Evolutionary conservation across 208 protist species (phyloP), one percentile per base, ranked within the genome.

Genomic region (Acanthamoeba triangularis): DNA sequence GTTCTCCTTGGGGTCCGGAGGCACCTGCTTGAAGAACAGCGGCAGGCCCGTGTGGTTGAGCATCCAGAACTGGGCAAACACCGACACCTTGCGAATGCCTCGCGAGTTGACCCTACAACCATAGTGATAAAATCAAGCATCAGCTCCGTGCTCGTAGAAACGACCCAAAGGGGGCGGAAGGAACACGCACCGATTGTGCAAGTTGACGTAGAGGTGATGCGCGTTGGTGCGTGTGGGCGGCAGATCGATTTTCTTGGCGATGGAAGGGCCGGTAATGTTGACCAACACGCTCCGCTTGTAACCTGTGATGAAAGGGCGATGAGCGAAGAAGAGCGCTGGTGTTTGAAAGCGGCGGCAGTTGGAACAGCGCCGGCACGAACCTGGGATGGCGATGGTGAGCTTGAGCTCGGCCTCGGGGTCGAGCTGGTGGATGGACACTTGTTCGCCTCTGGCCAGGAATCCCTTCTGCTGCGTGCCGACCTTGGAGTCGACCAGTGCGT

Each of bases 11-110:
- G 90, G 35, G n/a, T 74, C 65, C 16, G n/a, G 47, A 44, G 90
- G 90, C 28, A 82, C 47, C 30, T 94, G 90, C 49, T 82, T 74
- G 54, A 49, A 95, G 37, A 49, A 82, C 52, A 95, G 76, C 54
- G 92, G 92, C 67, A 95, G 69, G 54, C 92, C 92, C 33, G 72
- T 95, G 56, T 72, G 67, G 74, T 95, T 95, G 49, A 95, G 41
- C 92, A 95, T 95, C 92, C 92, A 95, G 61, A 88, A 95, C 78
- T 84, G 92, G 1, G 72, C 37, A 69, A 67, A 95, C 37, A 95
- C 67, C 52, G 52, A 74, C 25, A 95, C 78, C 76, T 84, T 95
- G 23, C 92, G 67, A 41, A 52, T 80, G 23, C 90, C 90, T 33
- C 44, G 28, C 44, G 90, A 35, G 59, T 74, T 94, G 30, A 94